phyloP scores from a whole-genome alignment of 2,329 filamentous ascomycete genomes.

The Coniella lustricola region DNA sequence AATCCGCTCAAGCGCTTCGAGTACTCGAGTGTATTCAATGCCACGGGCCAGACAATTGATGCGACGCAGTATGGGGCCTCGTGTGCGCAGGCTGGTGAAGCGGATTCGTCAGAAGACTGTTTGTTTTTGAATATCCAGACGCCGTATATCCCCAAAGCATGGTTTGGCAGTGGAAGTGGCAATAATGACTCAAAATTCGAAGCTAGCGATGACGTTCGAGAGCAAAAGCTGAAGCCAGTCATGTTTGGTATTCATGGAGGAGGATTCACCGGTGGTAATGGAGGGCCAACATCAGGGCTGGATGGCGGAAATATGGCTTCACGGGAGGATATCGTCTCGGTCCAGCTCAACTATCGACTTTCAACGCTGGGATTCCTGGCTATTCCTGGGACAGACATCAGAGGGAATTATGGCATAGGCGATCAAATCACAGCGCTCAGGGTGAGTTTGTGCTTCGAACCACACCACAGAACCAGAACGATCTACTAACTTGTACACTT shows the following conservation, averaged over 20 bases:
- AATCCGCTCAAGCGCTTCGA: slow-evolving; percentile 10
- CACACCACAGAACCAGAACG: not conserved
- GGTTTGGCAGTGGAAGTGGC: not conserved
- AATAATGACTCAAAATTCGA: too few relatives aligned
- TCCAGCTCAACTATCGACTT: slow-evolving; percentile 43
- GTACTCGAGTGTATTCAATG: slow-evolving; percentile 39
- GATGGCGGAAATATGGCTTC: slow-evolving; percentile 43
- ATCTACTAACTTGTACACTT: not conserved
- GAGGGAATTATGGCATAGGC: slow-evolving; percentile 44
- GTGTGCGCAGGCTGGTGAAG: slow-evolving; percentile 32
- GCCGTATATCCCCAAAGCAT: slow-evolving; percentile 28
- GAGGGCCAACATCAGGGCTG: slow-evolving; percentile 2
- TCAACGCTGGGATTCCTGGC: slow-evolving; percentile 44
- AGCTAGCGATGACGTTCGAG: too few relatives aligned
- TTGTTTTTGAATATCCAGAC: slow-evolving; percentile 43
- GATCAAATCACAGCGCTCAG: slow-evolving; percentile 43
- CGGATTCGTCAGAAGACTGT: slow-evolving; percentile 34
- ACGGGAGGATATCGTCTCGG: slow-evolving; percentile 42
- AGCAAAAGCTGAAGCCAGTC: slow-evolving; percentile 38
- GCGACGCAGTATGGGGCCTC: slow-evolving; percentile 37
- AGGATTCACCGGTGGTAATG: slow-evolving; percentile 37
- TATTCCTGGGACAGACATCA: slow-evolving; percentile 42
- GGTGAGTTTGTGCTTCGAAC: slow-evolving; percentile 17
- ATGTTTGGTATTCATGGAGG: slow-evolving; percentile 47
- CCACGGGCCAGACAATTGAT: slow-evolving; percentile 36